Conservation (phyloP, 345 rosid species). For the Euphorbia pulcherrima region DNA sequence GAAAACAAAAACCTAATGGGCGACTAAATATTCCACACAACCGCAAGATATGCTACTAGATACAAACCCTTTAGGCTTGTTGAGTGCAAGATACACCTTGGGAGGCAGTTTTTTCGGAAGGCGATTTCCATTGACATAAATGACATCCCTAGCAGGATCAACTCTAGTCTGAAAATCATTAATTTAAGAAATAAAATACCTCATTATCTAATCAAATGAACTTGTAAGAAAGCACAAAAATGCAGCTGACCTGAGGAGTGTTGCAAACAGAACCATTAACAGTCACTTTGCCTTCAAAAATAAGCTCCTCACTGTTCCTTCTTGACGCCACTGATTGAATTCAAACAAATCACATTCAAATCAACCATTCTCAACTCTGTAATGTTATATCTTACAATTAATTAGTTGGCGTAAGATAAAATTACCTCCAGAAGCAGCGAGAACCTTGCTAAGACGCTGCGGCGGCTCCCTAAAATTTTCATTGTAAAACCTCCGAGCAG, state of each 20-base stretch:
- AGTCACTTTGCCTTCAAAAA: slow-evolving; percentile 79
- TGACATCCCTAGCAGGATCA: slow-evolving; percentile 66
- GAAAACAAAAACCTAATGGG: not conserved
- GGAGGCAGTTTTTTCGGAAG: slow-evolving; percentile 86
- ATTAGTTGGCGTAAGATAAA: not conserved
- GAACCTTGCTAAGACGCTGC: slow-evolving; percentile 83
- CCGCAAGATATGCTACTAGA: slow-evolving; percentile 32
- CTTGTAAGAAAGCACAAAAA: not conserved
- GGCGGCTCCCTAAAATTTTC: slow-evolving; percentile 64
- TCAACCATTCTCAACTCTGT: not conserved
- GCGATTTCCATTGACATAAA: slow-evolving; percentile 86
- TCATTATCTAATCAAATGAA: not conserved
- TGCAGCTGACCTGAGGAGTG: slow-evolving; percentile 61
- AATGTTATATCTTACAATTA: not conserved
- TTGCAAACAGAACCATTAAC: slow-evolving; percentile 80
- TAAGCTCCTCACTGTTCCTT: slow-evolving; percentile 78
- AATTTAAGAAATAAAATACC: not conserved
- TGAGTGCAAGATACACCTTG: slow-evolving; percentile 80
- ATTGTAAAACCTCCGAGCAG: slow-evolving; percentile 80
- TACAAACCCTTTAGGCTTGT: slow-evolving; percentile 96
- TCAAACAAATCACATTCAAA: not conserved
- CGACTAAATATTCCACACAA: not conserved
- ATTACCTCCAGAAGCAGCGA: slow-evolving; percentile 94
- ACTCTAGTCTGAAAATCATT: slow-evolving; percentile 67
- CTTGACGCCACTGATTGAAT: slow-evolving; percentile 71